Percentiles rank a stretch among this genome's conserved stretches.
Conservation (phyloP, 345 rosid genomes). For the Garcia nutans region DNA sequence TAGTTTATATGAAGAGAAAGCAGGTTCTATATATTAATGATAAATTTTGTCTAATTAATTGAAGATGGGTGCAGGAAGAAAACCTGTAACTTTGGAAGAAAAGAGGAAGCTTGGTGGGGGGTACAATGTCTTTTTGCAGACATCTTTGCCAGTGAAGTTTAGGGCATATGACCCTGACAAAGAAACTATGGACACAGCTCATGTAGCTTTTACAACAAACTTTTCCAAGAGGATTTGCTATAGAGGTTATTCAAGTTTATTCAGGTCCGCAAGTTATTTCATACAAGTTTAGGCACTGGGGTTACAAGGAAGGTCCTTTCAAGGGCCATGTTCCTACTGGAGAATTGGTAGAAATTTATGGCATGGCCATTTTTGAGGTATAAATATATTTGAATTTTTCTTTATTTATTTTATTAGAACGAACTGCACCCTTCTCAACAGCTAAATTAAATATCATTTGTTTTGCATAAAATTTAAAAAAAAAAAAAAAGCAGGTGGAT, state of each 20-base stretch:
- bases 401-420: too few species aligned
- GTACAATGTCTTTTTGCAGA: constrained; percentile 53
- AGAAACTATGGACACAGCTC: constrained; percentile 35
- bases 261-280: constrained; percentile 53
- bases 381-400: background rate
- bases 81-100: constrained; percentile 42
- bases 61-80: constrained; percentile 38
- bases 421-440: too few species aligned
- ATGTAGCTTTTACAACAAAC: constrained; percentile 45
- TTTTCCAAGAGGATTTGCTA: constrained; percentile 60
- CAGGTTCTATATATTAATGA: too few species aligned
- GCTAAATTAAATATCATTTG: too few species aligned
- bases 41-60: background rate
- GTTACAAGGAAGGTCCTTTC: constrained; percentile 70
- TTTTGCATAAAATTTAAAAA: too few species aligned
- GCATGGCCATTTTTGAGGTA: constrained; percentile 43
- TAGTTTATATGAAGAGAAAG: too few species aligned
- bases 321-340: constrained; percentile 60
- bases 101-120: constrained; percentile 51
- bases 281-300: constrained; percentile 82
- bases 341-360: constrained; percentile 41
- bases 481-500: constrained; percentile 34
- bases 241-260: constrained; percentile 57
- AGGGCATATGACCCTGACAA: constrained; percentile 30
- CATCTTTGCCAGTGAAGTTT: constrained; percentile 46